A percentile compares a stretch with the other conserved stretches of the same genome.
Conservation (phyloP, 441 rosid genomes). For the Flueggea neowawraea region DNA sequence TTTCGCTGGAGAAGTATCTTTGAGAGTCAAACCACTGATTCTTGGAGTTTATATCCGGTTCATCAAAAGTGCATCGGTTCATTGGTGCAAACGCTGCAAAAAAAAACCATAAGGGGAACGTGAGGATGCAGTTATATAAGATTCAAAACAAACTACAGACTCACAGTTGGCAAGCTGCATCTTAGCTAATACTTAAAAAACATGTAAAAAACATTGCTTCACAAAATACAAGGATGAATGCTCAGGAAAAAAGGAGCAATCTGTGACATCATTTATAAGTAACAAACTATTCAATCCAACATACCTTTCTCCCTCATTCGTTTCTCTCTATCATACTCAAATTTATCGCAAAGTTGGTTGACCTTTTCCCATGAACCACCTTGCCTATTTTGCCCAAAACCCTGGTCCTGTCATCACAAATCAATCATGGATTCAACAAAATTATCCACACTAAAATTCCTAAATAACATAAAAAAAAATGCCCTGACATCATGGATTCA, state of each 20-base stretch:
- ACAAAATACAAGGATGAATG: too few relatives aligned
- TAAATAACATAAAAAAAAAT: too few relatives aligned
- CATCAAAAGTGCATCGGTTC: conserved; percentile 38
- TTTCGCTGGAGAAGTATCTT: conserved; percentile 44
- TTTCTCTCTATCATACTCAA: conserved; percentile 85
- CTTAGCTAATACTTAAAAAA: too few relatives aligned
- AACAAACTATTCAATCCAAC: conserved; percentile 8
- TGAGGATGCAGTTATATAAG: conserved; percentile 3
- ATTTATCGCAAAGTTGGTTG: conserved; percentile 72
- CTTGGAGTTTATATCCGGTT: conserved; percentile 26
- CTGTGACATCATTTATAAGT: too few relatives aligned
- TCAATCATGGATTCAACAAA: not conserved
- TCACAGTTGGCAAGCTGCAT: too few relatives aligned
- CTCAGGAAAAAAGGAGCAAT: too few relatives aligned
- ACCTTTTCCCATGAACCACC: conserved; percentile 57
- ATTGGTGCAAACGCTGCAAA: conserved; percentile 95
- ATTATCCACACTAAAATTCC: too few relatives aligned
- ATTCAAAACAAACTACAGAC: not conserved
- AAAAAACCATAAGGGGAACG: not conserved
- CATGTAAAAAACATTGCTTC: too few relatives aligned
- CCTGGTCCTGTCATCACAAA: conserved; percentile 50
- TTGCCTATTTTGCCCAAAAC: conserved; percentile 44
- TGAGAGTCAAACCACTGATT: conserved; percentile 59
- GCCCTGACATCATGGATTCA: too few relatives aligned
- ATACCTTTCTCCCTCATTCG: conserved; percentile 88